Base-by-base conservation (phyloP, 2,329 filamentous ascomycete species). In the Botrytis fabae region DNA sequence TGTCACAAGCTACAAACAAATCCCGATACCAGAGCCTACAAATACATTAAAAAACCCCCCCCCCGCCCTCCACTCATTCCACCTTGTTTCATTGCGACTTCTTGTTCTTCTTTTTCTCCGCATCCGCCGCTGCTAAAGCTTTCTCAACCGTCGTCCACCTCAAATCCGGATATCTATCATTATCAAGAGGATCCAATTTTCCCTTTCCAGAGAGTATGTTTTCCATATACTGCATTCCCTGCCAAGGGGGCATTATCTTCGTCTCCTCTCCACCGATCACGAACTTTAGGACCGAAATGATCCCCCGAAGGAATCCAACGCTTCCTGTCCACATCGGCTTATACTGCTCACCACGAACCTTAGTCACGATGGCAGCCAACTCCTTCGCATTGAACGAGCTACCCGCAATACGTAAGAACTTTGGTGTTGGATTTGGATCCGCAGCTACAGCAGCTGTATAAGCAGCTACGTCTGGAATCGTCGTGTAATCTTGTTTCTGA, bases 191-290 rank as follows among this genome's bases (percentile, higher is more conserved):
- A 38, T 72, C 51, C 25, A 73, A 44, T 57, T 69, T 73, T 25
- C 72, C 72, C 9, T 72, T 66, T 35, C 72, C 72, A 12, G 72
- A 73, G 35, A 73, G 54, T 61, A 73, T 73, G 25, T 73, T 73
- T 32, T 73, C 72, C 54, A 73, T 38, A 62, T 73, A 73, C 40
- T 73, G 72, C 69, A 73, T 73, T 57, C 72, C 72, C 62, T 73
- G 72, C 72, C 72, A 73, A 25, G 72, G n/a, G 4, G 72, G 59
- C 2, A 73, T 46, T 12, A 48, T 4, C 2, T 63, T 46, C 6
- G 57, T 42, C 22, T 73, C 42, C 28, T 70, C 70, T 18, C 73
- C 73, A 25, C 73, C 70, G 28, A 72, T 69, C 46, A 74, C 28
- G 25, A 74, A 69, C 32, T 69, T 74, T 38, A 74, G 2, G 5